Conservation (phyloP, 306 rosid genomes). For the Cucurbita ficifolia region DNA sequence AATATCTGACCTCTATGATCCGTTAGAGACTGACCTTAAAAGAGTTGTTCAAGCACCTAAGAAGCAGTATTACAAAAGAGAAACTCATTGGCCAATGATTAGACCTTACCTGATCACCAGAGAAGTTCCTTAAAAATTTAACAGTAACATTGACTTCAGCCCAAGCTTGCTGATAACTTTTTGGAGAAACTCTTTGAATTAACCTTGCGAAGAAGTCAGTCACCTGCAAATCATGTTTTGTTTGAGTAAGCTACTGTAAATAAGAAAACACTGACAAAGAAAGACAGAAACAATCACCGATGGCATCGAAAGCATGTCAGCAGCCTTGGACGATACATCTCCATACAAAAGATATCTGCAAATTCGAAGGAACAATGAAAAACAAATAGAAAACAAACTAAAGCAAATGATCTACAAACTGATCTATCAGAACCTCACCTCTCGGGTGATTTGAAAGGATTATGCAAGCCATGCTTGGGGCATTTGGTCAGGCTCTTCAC, state of each 20-base stretch:
- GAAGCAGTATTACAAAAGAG: neutral
- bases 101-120: constrained; percentile 75
- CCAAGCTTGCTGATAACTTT: constrained; percentile 86
- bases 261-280: neutral
- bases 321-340: constrained; percentile 79
- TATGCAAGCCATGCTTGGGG: constrained; percentile 92
- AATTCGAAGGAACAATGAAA: neutral
- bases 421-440: constrained; percentile 67
- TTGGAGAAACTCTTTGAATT: constrained; percentile 91
- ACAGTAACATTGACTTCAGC: constrained; percentile 75
- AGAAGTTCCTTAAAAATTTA: constrained; percentile 78
- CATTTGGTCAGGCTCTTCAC: constrained; percentile 78
- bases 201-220: constrained; percentile 76
- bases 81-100: neutral
- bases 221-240: constrained; percentile 33
- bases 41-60: neutral
- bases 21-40: neutral
- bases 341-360: constrained; percentile 77
- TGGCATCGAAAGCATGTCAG: constrained; percentile 72
- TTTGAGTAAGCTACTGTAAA: neutral
- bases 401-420: neutral
- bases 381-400: neutral
- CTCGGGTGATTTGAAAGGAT: constrained; percentile 92
- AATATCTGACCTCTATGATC: too few relatives aligned
- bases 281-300: constrained; percentile 27